Conservation (phyloP, 2,329 filamentous ascomycete species). For the Anisogramma anomala region DNA sequence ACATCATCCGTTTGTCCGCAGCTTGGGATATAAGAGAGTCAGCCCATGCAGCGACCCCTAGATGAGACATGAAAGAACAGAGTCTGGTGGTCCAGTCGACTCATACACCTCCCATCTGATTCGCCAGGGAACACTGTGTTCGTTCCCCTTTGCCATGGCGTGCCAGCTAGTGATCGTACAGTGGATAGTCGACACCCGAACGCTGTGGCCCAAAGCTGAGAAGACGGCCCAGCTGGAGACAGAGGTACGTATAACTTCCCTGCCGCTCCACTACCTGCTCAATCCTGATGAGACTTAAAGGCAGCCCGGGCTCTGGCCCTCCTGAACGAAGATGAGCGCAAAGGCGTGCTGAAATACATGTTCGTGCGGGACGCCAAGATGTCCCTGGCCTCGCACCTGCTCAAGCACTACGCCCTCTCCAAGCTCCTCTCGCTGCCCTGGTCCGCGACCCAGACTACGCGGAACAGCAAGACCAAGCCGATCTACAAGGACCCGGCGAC, state of each 20-base stretch:
- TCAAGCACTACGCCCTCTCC: conserved; percentile 61
- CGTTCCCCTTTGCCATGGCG: conserved; percentile 8
- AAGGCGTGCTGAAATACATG: conserved; percentile 48
- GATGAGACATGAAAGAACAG: too few relatives aligned
- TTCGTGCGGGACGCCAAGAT: conserved; percentile 64
- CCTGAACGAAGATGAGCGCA: conserved; percentile 43
- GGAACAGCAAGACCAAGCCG: conserved; percentile 44
- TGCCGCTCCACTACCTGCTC: conserved; percentile 1
- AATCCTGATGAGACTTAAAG: conserved; percentile 23
- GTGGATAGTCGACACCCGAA: conserved; percentile 51
- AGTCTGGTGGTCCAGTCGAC: too few relatives aligned
- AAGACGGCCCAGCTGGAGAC: conserved; percentile 37
- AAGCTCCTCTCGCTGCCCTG: conserved; percentile 48
- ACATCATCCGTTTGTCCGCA: too few relatives aligned
- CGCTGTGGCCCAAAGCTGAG: conserved; percentile 41
- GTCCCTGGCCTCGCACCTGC: conserved; percentile 57
- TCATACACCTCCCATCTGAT: not conserved
- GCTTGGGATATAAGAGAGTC: too few relatives aligned
- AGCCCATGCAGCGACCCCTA: too few relatives aligned
- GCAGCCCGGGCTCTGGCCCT: conserved; percentile 43
- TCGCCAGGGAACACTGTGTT: too few relatives aligned
- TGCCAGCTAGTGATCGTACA: conserved; percentile 35
- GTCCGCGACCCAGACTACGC: conserved; percentile 43
- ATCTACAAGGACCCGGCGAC: conserved; percentile 37
- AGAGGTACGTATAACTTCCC: conserved; percentile 27